A percentile compares a stretch with the other conserved stretches of the same genome.
Conservation (phyloP, 768 basidiomycete genomes). For the Cyclocybe cylindracea region DNA sequence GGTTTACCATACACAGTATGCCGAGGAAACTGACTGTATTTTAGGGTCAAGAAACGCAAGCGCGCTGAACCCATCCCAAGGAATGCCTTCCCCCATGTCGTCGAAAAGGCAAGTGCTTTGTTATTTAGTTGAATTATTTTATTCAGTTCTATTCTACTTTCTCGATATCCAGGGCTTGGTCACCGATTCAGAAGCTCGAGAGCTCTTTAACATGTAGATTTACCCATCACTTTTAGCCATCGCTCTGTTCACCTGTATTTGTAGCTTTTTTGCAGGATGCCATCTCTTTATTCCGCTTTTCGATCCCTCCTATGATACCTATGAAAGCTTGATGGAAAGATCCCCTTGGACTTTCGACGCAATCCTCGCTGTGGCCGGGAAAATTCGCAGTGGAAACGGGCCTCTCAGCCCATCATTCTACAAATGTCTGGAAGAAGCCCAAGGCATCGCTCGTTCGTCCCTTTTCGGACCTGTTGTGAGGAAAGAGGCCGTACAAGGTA, state of each 20-base stretch:
- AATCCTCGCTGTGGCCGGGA: constrained; percentile 88
- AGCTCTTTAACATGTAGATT: constrained; percentile 86
- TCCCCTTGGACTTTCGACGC: constrained; percentile 96
- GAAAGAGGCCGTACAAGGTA: constrained; percentile 94
- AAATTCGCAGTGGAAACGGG: constrained; percentile 89
- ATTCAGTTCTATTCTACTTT: constrained; percentile 7
- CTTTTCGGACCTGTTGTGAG: constrained; percentile 92
- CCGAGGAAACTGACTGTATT: constrained; percentile 3
- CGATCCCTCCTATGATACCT: constrained; percentile 91
- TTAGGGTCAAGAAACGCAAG: constrained; percentile 81
- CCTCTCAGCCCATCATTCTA: constrained; percentile 86
- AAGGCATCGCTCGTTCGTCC: constrained; percentile 91
- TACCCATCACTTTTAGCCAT: constrained; percentile 30
- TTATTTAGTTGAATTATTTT: constrained; percentile 4
- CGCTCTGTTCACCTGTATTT: constrained; percentile 37
- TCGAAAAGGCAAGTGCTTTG: constrained; percentile 66
- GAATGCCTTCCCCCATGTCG: constrained; percentile 86
- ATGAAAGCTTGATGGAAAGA: constrained; percentile 88
- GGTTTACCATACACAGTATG: constrained; percentile 10
- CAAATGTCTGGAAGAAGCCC: constrained; percentile 91
- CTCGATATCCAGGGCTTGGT: constrained; percentile 67
- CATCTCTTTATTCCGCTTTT: constrained; percentile 96
- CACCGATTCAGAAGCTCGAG: constrained; percentile 80
- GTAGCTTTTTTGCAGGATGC: constrained; percentile 93
- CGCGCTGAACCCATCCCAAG: constrained; percentile 80